Percentiles rank a stretch among this genome's conserved stretches.
Conservation (phyloP, 1,284 basidiomycete species). For the Heterobasidion irregulare region DNA sequence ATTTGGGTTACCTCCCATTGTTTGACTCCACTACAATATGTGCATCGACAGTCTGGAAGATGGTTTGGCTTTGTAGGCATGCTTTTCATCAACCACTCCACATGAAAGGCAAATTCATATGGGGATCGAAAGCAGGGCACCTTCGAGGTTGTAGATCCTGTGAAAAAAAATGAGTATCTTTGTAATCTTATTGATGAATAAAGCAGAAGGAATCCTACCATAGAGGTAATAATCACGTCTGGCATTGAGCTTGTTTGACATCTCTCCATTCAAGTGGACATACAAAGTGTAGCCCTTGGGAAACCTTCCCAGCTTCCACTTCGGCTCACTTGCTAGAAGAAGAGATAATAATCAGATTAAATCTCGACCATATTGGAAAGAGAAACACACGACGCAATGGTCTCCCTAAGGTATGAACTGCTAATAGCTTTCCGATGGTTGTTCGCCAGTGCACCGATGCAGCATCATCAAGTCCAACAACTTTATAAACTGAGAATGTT, state of each 20-base stretch:
- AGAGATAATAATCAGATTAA: background rate
- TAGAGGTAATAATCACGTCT: slow-evolving; percentile 6
- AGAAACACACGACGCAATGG: background rate
- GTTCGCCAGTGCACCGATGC: background rate
- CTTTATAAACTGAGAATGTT: background rate
- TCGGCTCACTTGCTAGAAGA: background rate
- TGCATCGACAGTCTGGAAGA: slow-evolving; percentile 3
- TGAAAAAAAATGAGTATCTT: background rate
- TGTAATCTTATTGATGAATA: background rate
- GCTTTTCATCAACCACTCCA: slow-evolving; percentile 10
- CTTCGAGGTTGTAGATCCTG: background rate
- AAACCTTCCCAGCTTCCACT: slow-evolving; percentile 3
- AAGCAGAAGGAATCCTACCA: background rate
- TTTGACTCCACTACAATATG: slow-evolving; percentile 3
- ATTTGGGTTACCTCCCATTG: background rate
- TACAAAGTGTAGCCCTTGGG: slow-evolving; percentile 6
- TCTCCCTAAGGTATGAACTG: background rate
- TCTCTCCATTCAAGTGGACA: slow-evolving; percentile 1
- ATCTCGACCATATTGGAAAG: background rate
- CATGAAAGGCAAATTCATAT: slow-evolving; percentile 8
- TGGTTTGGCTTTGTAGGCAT: background rate
- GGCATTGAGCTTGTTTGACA: slow-evolving; percentile 1
- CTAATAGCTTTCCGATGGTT: background rate
- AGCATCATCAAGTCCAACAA: background rate
- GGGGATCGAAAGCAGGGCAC: slow-evolving; percentile 7